Evolutionary conservation across 2,329 filamentous ascomycete genomes (phyloP).

Genomic region (Penicillium psychrosexuale): DNA sequence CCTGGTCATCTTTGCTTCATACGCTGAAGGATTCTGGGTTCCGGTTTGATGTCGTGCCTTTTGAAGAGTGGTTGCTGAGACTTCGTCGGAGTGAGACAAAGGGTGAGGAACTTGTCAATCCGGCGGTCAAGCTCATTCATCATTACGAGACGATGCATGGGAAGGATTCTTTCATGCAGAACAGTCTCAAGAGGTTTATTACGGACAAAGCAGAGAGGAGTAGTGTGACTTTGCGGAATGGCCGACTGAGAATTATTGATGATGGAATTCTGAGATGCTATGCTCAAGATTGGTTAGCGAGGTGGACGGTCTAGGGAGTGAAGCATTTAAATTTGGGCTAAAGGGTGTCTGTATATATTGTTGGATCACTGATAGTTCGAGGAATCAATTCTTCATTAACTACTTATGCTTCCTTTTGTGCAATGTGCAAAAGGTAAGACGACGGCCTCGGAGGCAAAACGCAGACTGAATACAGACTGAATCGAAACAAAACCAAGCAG

Average conservation of each 20-base stretch:
- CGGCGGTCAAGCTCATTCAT: slow-evolving; percentile 32
- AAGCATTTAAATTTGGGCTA: background rate
- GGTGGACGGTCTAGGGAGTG: slow-evolving; percentile 20
- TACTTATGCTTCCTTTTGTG: background rate
- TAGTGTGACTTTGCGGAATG: slow-evolving; percentile 29
- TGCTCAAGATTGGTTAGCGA: slow-evolving; percentile 28
- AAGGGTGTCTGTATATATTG: background rate
- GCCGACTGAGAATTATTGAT: slow-evolving; percentile 27
- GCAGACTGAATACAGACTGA: background rate
- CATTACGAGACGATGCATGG: slow-evolving; percentile 33
- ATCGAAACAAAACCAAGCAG: background rate
- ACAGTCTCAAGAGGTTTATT: slow-evolving; percentile 17
- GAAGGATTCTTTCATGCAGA: background rate
- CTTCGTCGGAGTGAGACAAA: slow-evolving; percentile 29
- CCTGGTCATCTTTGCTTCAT: slow-evolving; percentile 35
- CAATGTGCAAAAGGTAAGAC: background rate
- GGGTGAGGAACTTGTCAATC: slow-evolving; percentile 30
- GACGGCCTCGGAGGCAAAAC: background rate
- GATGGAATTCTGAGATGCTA: slow-evolving; percentile 33
- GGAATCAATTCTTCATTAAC: background rate
- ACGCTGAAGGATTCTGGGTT: slow-evolving; percentile 31
- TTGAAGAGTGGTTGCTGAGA: slow-evolving; percentile 34
- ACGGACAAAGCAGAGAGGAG: slow-evolving; percentile 30
- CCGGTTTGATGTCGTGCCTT: slow-evolving; percentile 33
- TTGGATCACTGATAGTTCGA: no score